A percentile compares a stretch with the other conserved stretches of the same genome.
Evolutionary conservation across 768 basidiomycete species (phyloP).

Genomic region (Sarcodon sp.): DNA sequence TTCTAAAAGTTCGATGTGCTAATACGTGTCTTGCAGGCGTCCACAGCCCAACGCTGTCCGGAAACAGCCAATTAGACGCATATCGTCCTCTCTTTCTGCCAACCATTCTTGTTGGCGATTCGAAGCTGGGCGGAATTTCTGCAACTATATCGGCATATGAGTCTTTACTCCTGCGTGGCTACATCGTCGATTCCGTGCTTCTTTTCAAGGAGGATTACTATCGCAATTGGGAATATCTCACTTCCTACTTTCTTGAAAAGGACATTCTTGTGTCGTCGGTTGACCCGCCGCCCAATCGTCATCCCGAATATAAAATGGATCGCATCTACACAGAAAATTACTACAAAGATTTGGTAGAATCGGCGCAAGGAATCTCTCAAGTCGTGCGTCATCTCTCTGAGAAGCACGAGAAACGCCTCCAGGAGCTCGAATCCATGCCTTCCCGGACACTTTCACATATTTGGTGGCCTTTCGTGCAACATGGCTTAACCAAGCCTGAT

Average conservation of each 20-base stretch:
- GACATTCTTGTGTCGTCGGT: conserved; percentile 43
- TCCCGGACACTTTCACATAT: conserved; percentile 60
- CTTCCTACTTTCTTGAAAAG: conserved; percentile 65
- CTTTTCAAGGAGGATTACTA: conserved; percentile 84
- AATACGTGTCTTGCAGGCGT: conserved; percentile 42
- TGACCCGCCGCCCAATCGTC: conserved; percentile 42
- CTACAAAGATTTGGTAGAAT: conserved; percentile 38
- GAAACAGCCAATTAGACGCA: conserved; percentile 72
- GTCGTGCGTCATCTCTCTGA: conserved; percentile 47
- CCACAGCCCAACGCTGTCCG: conserved; percentile 79
- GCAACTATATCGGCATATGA: conserved; percentile 90
- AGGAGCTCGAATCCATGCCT: conserved; percentile 69
- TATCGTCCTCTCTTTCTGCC: conserved; percentile 85
- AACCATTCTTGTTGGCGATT: conserved; percentile 77
- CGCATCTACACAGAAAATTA: conserved; percentile 48
- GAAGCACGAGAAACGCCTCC: conserved; percentile 52
- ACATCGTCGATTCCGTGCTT: conserved; percentile 72
- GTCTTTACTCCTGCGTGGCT: conserved; percentile 81
- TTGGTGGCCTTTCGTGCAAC: conserved; percentile 99
- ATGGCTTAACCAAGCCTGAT: conserved; percentile 52
- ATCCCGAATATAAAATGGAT: conserved; percentile 32
- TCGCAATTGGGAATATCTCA: conserved; percentile 75
- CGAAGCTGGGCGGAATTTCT: conserved; percentile 88
- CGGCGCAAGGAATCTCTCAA: conserved; percentile 24
- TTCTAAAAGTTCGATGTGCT: conserved; percentile 4